phyloP scores from a whole-genome alignment of 371 early-diverging fungal species.

The Zychaea mexicana region DNA sequence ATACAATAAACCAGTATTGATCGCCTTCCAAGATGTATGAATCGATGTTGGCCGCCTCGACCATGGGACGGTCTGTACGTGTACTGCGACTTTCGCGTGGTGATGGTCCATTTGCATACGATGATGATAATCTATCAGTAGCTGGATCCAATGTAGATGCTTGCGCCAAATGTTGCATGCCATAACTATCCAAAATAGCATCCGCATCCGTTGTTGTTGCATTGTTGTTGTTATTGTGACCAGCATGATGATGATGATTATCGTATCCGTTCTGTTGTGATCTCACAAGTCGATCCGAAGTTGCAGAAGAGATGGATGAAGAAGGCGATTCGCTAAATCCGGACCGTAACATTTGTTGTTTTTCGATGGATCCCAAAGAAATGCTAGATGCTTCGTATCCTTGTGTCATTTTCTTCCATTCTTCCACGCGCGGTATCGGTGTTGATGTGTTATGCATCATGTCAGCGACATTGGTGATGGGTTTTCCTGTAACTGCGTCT shows the following conservation, averaged over 20 bases:
- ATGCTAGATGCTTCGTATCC: slow-evolving; percentile 65
- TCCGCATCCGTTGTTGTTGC: too few species aligned
- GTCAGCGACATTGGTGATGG: slow-evolving; percentile 56
- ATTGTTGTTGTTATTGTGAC: too few species aligned
- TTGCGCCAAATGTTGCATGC: slow-evolving; percentile 19
- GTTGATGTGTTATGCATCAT: slow-evolving; percentile 36
- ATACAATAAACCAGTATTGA: slow-evolving; percentile 72
- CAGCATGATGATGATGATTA: slow-evolving; percentile 1
- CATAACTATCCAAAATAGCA: slow-evolving; percentile 18
- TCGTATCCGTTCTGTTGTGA: slow-evolving; percentile 4
- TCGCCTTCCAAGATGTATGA: slow-evolving; percentile 64
- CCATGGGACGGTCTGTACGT: slow-evolving; percentile 12
- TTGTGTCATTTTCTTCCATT: slow-evolving; percentile 73
- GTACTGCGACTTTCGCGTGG: not conserved
- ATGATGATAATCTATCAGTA: not conserved
- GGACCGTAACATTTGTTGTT: slow-evolving; percentile 6
- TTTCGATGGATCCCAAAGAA: slow-evolving; percentile 43
- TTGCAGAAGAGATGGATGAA: slow-evolving; percentile 18
- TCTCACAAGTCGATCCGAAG: slow-evolving; percentile 10
- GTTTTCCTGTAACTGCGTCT: slow-evolving; percentile 65
- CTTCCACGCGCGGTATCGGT: slow-evolving; percentile 52
- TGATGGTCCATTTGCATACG: slow-evolving; percentile 1
- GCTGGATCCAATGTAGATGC: not conserved
- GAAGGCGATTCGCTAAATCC: slow-evolving; percentile 10
- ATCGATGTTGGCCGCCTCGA: slow-evolving; percentile 62